A percentile compares a stretch with the other conserved stretches of the same genome.
Conservation (phyloP, 345 rosid species). For the Camelina hispida region DNA sequence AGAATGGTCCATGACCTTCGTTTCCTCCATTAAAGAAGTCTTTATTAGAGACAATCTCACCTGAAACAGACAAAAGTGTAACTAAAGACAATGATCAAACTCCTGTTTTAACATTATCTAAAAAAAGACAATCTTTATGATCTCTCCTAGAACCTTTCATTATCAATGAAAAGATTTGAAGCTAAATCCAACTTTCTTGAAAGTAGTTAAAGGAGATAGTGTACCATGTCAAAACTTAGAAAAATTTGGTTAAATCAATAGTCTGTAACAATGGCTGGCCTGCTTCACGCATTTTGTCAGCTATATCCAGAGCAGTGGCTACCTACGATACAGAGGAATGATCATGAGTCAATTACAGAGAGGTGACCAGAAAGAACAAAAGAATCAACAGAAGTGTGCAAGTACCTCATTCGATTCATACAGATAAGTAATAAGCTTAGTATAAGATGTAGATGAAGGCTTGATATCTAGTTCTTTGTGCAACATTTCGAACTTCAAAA, state of each 20-base stretch:
- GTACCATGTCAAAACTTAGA: background rate
- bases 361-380: background rate
- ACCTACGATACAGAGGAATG: conserved; percentile 54
- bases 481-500: conserved; percentile 59
- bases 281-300: conserved; percentile 60
- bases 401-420: conserved; percentile 65
- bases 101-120: no score
- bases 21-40: no score
- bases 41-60: background rate
- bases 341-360: conserved; percentile 13
- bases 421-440: conserved; percentile 55
- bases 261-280: conserved; percentile 57
- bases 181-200: background rate
- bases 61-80: no score
- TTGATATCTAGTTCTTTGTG: conserved; percentile 57
- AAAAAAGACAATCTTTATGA: background rate
- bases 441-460: conserved; percentile 61
- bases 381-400: background rate
- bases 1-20: background rate
- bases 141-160: background rate
- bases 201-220: background rate
- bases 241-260: conserved; percentile 30
- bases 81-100: no score
- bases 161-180: no score
- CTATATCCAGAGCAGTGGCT: conserved; percentile 67